Percentiles rank a stretch among this genome's conserved stretches.
These are phyloP conservation scores for Boletus eberwhitei DNA, from an alignment of 768 basidiomycete species.

Conservation along the genomic window DNA sequence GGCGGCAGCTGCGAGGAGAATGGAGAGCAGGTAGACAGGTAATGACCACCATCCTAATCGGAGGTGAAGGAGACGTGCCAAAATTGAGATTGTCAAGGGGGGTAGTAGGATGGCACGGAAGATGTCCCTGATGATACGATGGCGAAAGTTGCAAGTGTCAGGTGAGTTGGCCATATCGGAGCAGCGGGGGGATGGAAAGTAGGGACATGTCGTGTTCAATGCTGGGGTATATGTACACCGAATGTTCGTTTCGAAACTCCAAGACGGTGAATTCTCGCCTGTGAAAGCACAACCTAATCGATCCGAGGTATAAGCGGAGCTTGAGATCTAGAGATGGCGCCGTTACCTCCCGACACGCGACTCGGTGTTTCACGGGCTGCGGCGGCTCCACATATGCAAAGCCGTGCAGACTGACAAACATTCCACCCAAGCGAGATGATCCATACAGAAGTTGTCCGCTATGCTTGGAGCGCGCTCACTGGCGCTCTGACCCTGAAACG, in stretches of 20 bases:
- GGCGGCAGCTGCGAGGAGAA: conserved; percentile 38
- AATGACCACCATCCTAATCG: conserved; percentile 36
- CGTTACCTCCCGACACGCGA: not conserved
- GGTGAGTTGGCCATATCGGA: conserved; percentile 3
- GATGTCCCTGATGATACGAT: conserved; percentile 49
- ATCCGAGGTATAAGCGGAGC: conserved; percentile 11
- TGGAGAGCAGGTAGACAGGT: conserved; percentile 39
- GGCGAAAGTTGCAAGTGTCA: conserved; percentile 37
- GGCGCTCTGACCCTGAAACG: not conserved
- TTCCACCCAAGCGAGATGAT: not conserved
- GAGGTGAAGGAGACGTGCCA: conserved; percentile 27
- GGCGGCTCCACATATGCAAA: not conserved
- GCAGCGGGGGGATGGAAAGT: not conserved
- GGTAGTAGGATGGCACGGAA: conserved; percentile 41
- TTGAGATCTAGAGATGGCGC: not conserved
- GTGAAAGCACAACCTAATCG: conserved; percentile 12
- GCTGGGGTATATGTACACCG: conserved; percentile 11
- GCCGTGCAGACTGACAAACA: not conserved
- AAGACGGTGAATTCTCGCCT: conserved; percentile 4
- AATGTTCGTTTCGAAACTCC: conserved; percentile 11
- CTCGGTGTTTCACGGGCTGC: not conserved
- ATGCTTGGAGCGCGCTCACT: not conserved
- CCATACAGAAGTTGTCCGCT: not conserved
- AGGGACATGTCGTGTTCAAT: conserved; percentile 4
- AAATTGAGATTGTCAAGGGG: conserved; percentile 33